Conservation (phyloP, 2,329 filamentous ascomycete species). For the Fusarium solani-melongenae region DNA sequence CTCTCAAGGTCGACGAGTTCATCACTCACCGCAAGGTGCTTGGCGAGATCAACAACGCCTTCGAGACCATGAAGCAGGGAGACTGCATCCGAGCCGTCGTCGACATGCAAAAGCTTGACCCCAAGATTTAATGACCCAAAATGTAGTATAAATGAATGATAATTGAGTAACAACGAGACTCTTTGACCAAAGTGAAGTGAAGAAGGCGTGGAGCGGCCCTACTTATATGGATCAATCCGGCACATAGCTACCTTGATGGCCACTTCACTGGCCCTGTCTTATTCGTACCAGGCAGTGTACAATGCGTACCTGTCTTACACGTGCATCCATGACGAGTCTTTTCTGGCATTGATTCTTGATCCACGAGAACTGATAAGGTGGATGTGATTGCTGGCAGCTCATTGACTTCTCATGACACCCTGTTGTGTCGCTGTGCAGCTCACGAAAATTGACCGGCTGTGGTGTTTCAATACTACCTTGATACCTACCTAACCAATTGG, state of each 20-base stretch:
- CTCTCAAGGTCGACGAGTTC: slow-evolving; percentile 98
- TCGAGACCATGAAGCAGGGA: slow-evolving; percentile 93
- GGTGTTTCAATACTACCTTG: neutral
- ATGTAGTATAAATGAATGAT: slow-evolving; percentile 40
- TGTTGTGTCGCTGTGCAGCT: neutral
- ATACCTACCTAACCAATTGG: neutral
- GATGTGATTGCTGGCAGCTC: neutral
- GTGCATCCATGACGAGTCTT: neutral
- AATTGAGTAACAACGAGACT: slow-evolving; percentile 28
- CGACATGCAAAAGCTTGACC: slow-evolving; percentile 61
- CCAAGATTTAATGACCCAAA: slow-evolving; percentile 41
- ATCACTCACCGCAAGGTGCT: slow-evolving; percentile 95
- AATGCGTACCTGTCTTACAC: slow-evolving; percentile 12
- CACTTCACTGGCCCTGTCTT: neutral
- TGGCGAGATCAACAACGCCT: slow-evolving; percentile 86
- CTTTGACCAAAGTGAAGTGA: neutral
- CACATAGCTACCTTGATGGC: slow-evolving; percentile 33
- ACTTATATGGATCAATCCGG: slow-evolving; percentile 13
- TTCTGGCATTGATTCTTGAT: neutral
- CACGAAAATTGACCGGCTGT: neutral
- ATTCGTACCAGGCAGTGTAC: slow-evolving; percentile 16
- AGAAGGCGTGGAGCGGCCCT: neutral
- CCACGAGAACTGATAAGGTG: neutral
- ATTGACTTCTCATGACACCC: neutral
- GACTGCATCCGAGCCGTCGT: slow-evolving; percentile 98